A percentile compares a stretch with the other conserved stretches of the same genome.
phyloP scores from a whole-genome alignment of 192 early-diverging fungal species.

The Oehlia diaphana region DNA sequence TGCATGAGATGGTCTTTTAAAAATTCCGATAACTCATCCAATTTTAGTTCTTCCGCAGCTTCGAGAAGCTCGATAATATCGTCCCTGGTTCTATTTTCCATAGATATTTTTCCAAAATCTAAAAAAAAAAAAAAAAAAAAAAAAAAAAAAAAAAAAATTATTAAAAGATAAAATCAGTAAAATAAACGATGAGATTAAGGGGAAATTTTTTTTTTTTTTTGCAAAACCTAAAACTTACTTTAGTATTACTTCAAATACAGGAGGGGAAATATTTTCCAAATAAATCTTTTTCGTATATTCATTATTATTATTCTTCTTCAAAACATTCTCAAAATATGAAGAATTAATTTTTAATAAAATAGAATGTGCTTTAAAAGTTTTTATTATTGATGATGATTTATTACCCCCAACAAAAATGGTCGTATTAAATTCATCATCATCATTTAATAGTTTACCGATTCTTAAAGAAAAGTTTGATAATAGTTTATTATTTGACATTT shows the following conservation, averaged over 20 bases:
- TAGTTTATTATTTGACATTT: conserved; percentile 4
- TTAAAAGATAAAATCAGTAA: not conserved
- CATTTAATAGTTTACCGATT: conserved; percentile 7
- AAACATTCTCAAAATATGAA: not conserved
- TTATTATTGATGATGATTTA: not conserved
- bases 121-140: not conserved
- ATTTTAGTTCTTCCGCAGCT: not conserved
- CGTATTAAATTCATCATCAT: conserved; percentile 16
- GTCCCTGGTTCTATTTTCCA: no score
- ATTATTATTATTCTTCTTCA: not conserved
- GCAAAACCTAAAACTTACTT: not conserved
- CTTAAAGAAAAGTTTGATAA: not conserved
- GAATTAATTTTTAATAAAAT: not conserved
- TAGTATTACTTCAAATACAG: conserved; percentile 4
- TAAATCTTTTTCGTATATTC: not conserved
- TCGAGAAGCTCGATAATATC: not conserved
- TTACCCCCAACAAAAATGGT: not conserved
- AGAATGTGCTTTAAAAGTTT: conserved; percentile 15
- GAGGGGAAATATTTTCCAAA: conserved; percentile 10
- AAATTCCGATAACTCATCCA: not conserved
- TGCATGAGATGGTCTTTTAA: conserved; percentile 1
- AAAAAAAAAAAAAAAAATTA: no score
- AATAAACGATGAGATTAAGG: not conserved
- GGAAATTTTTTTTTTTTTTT: no score
- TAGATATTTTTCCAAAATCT: conserved; percentile 13